Evolutionary conservation across 148 eudicot species (phyloP), one percentile per base, ranked within the genome.

Genomic region (Rhododendron mucronatum): DNA sequence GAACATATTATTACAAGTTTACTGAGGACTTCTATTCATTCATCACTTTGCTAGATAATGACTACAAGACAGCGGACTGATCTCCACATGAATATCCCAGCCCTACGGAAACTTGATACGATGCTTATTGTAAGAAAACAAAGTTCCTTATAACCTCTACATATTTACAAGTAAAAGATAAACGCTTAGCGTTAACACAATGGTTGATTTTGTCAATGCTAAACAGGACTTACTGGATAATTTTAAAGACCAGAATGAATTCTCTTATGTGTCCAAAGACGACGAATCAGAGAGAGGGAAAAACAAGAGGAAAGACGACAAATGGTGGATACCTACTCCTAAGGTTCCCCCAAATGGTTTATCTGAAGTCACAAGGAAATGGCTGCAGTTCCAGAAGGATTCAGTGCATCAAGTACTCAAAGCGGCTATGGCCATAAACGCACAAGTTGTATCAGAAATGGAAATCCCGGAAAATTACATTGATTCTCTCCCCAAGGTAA

Each of bases 391-490:
- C 75, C 98, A 94, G 85, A 95, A 94, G 91, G 95, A 95, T 74
- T 90, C 93, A 0, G 95, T 94, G 41, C 91, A 91, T 89, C 98
- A 95, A 85, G 95, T 95, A 47, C 92, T 91, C 26, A 95, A 95
- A 90, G 98, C 96, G 4, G 90, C 98, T 41, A 94, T 95, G 98
- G 98, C 96, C 61, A 95, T 93, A 55, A 94, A 95, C 57, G 93
- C 98, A 63, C 98, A 94, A 89, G 89, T 93, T 48, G 71, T 95
- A 16, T 77, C 93, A 6, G 95, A 95, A 77, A 95, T 95, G 96
- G 93, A 89, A 73, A 92, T 92, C 81, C 96, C 98, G 0, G 95
- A 94, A 83, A 89, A 85, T 88, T 95, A 95, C 92, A 91, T 95
- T 16, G 96, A 95, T 7, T 84, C 93, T 69, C 88, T 95, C 80